phyloP scores from a whole-genome alignment of 2,329 filamentous ascomycete genomes.

The Phialophora tarda region DNA sequence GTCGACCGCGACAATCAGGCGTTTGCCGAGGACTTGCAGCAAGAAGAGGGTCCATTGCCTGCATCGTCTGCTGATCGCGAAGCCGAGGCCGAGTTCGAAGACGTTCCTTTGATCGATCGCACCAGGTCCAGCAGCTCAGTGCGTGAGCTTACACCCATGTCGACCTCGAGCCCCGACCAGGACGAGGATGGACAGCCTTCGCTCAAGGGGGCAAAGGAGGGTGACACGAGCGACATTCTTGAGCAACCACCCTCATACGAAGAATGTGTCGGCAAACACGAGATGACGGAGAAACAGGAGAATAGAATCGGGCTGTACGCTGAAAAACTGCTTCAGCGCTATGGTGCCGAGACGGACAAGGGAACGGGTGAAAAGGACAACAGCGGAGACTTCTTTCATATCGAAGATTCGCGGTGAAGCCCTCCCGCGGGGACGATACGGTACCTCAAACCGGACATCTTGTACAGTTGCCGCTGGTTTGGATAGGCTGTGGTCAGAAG shows the following conservation, averaged over 20 bases:
- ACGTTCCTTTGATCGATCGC: constrained; percentile 35
- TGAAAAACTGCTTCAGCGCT: constrained; percentile 38
- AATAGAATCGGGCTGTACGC: constrained; percentile 39
- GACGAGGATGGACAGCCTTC: constrained; percentile 38
- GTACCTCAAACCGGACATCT: not conserved
- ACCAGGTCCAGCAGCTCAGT: constrained; percentile 32
- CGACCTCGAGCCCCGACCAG: constrained; percentile 35
- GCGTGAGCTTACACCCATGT: constrained; percentile 38
- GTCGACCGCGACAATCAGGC: constrained; percentile 56
- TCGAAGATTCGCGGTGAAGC: constrained; percentile 26
- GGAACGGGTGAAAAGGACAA: constrained; percentile 14
- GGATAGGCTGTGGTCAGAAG: not conserved
- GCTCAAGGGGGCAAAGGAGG: constrained; percentile 32
- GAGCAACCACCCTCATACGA: constrained; percentile 44
- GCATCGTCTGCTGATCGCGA: constrained; percentile 15
- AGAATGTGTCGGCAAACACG: constrained; percentile 43
- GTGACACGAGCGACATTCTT: constrained; percentile 1
- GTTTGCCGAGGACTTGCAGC: constrained; percentile 43
- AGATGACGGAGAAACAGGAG: constrained; percentile 49
- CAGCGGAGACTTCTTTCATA: constrained; percentile 17
- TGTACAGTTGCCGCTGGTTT: not conserved
- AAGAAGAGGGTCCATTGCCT: constrained; percentile 27
- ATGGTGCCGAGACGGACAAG: constrained; percentile 21
- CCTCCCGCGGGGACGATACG: not conserved
- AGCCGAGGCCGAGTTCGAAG: constrained; percentile 32